These are phyloP conservation scores for Ophiocordyceps camponoti-rufipedis DNA, from an alignment of 2,329 filamentous ascomycete species.

Conservation along the genomic window DNA sequence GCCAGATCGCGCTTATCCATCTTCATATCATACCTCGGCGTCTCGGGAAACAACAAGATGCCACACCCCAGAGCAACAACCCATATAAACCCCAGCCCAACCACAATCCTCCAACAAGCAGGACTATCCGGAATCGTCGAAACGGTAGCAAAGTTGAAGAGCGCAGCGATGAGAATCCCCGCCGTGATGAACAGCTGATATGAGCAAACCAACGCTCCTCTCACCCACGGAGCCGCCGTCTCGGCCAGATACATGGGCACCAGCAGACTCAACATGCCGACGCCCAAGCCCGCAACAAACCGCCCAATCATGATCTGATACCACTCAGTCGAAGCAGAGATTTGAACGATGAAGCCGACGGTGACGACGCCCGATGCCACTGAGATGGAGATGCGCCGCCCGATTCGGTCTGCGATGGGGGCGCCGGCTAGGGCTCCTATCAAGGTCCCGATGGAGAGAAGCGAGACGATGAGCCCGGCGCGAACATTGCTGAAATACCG, in stretches of 20 bases:
- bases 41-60: slow-evolving; percentile 35
- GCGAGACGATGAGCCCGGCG: slow-evolving; percentile 41
- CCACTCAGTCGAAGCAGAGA: slow-evolving; percentile 36
- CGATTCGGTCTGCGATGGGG: slow-evolving; percentile 41
- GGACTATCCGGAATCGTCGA: slow-evolving; percentile 15
- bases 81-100: slow-evolving; percentile 35
- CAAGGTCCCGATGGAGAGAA: slow-evolving; percentile 40
- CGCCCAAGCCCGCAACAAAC: slow-evolving; percentile 46
- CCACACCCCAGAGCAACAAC: slow-evolving; percentile 30
- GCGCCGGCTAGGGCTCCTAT: slow-evolving; percentile 38
- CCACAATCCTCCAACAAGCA: slow-evolving; percentile 44
- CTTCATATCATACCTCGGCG: slow-evolving; percentile 25
- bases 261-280: slow-evolving; percentile 45
- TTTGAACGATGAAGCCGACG: slow-evolving; percentile 44
- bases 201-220: slow-evolving; percentile 42
- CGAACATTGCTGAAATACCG: slow-evolving; percentile 36
- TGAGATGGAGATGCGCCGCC: slow-evolving; percentile 44
- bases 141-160: slow-evolving; percentile 44
- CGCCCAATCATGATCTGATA: slow-evolving; percentile 47
- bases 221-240: slow-evolving; percentile 43
- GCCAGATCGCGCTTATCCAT: slow-evolving; percentile 19
- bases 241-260: slow-evolving; percentile 57
- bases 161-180: slow-evolving; percentile 41
- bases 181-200: slow-evolving; percentile 55
- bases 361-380: slow-evolving; percentile 42